Percentiles rank a stretch among this genome's conserved stretches.
Evolutionary conservation across 2,329 filamentous ascomycete species (phyloP).

Genomic region (Aspergillus carbonarius): DNA sequence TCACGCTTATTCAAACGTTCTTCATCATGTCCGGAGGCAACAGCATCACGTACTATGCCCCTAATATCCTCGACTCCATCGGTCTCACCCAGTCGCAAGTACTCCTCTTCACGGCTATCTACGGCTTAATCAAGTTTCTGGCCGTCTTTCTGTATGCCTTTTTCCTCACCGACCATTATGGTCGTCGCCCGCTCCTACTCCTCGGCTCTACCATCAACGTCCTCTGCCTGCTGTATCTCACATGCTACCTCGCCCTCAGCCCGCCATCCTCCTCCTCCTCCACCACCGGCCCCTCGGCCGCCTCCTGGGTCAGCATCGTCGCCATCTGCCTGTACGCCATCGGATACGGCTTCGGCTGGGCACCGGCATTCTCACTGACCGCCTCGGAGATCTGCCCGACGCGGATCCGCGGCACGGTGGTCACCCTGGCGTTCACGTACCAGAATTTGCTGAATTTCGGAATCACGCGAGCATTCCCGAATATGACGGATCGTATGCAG

Average conservation of each 20-base stretch:
- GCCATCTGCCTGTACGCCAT: constrained; percentile 24
- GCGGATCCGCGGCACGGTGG: constrained; percentile 16
- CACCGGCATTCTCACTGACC: constrained; percentile 19
- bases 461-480: constrained; percentile 20
- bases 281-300: constrained; percentile 13
- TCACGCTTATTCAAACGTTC: constrained; percentile 30
- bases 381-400: constrained; percentile 24
- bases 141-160: constrained; percentile 24
- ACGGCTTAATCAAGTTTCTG: constrained; percentile 19
- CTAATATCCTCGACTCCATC: constrained; percentile 21
- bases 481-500: constrained; percentile 19
- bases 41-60: constrained; percentile 26
- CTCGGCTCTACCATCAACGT: constrained; percentile 23
- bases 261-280: constrained; percentile 9
- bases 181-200: constrained; percentile 27
- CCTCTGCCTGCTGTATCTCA: constrained; percentile 19
- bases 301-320: constrained; percentile 20
- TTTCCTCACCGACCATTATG: constrained; percentile 22
- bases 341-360: constrained; percentile 24
- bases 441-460: constrained; percentile 25
- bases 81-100: constrained; percentile 15
- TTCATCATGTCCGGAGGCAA: constrained; percentile 28
- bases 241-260: constrained; percentile 17
- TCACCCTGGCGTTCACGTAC: constrained; percentile 22
- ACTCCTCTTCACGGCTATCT: constrained; percentile 20